Conservation (phyloP, 768 basidiomycete genomes). For the Suillus placidus region DNA sequence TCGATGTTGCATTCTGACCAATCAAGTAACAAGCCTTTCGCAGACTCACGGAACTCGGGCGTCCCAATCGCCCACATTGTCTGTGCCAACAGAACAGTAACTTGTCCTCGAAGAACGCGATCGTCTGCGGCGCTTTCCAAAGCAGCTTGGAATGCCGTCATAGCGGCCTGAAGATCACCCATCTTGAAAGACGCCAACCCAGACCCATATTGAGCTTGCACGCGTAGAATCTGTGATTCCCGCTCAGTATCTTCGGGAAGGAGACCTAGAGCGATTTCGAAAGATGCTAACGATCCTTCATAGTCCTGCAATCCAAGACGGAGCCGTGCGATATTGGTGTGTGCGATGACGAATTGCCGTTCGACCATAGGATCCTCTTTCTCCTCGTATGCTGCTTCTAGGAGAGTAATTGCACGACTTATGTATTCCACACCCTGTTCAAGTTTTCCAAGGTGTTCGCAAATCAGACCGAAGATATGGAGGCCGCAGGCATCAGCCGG, state of each 20-base stretch:
- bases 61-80: conserved; percentile 82
- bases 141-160: conserved; percentile 69
- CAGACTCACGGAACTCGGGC: conserved; percentile 74
- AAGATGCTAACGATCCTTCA: conserved; percentile 64
- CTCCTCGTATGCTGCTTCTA: conserved; percentile 90
- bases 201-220: conserved; percentile 68
- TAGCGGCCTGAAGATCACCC: conserved; percentile 61
- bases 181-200: conserved; percentile 74
- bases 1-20: conserved; percentile 53
- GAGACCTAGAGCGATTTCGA: conserved; percentile 72
- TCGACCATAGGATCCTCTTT: conserved; percentile 81
- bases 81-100: conserved; percentile 79
- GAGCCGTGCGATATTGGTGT: conserved; percentile 79
- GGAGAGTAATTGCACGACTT: conserved; percentile 60
- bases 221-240: conserved; percentile 48
- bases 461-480: conserved; percentile 83
- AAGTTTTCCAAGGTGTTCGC: conserved; percentile 78
- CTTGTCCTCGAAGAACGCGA: conserved; percentile 58
- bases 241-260: conserved; percentile 51
- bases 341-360: conserved; percentile 76
- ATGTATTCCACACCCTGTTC: conserved; percentile 62
- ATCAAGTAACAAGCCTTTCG: conserved; percentile 78
- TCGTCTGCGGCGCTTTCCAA: conserved; percentile 56
- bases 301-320: conserved; percentile 63
- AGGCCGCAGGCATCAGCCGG: conserved; percentile 74